phyloP scores from a whole-genome alignment of 306 rosid species.

The Echinosophora koreensis region DNA sequence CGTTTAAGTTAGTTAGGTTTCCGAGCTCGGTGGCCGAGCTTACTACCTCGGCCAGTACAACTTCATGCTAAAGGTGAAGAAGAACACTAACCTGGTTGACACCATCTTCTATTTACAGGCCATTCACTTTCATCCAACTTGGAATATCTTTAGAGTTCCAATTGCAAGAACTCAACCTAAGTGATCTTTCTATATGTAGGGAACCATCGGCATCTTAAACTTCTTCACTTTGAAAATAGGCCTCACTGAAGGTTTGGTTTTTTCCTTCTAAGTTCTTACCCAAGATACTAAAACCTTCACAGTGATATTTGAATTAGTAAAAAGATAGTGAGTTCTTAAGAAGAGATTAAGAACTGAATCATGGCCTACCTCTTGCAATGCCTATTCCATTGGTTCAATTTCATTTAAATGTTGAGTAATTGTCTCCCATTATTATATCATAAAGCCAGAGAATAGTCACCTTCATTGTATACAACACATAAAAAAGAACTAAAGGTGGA shows the following conservation, averaged over 20 bases:
- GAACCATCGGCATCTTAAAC: constrained; percentile 51
- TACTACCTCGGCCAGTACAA: no score
- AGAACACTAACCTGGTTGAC: constrained; percentile 71
- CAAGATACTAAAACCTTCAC: constrained; percentile 82
- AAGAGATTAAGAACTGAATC: constrained; percentile 32
- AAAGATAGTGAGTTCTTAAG: constrained; percentile 29
- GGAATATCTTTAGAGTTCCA: constrained; percentile 51
- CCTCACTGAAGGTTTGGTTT: constrained; percentile 38
- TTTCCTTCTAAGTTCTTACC: constrained; percentile 65
- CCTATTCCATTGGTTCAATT: constrained; percentile 71
- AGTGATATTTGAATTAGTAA: constrained; percentile 49
- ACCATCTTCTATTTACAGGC: constrained; percentile 54
- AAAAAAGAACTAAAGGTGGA: no score
- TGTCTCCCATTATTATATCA: no score
- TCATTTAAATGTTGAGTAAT: constrained; percentile 61
- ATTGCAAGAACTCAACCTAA: constrained; percentile 52
- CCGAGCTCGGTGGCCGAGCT: no score
- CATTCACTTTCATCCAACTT: constrained; percentile 40
- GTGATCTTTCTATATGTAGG: constrained; percentile 48
- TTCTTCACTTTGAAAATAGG: constrained; percentile 48
- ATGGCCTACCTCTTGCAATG: constrained; percentile 77
- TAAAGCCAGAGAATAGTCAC: no score
- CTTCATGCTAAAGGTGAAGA: constrained; percentile 80
- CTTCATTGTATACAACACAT: no score
- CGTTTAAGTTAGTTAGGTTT: no score